Base-by-base conservation (phyloP, 805 yeast species). In the Schwanniomyces sp. region DNA sequence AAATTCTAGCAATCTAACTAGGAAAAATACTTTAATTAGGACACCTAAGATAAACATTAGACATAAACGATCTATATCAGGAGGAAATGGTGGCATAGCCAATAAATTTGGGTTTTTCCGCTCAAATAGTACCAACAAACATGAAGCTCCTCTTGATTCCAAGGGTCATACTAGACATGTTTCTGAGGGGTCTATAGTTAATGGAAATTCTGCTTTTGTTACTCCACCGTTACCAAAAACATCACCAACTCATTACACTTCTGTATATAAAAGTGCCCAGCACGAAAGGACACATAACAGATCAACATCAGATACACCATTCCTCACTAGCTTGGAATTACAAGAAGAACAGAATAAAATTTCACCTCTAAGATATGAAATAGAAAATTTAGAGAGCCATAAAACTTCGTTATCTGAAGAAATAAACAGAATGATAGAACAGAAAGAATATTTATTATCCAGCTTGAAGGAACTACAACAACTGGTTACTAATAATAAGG, bases 181-280 rank as follows among this genome's bases (percentile, higher is more conserved):
- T 25, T 70, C 74, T 46, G 78, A 73, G 18, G 69, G 76, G 5
- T 66, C 74, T 8, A 52, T 69, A 17, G 47, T 50, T 18, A 55
- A 52, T 38, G 57, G 47, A 16, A 63, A 64, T 11, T 67, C 70
- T 9, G 69, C 70, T 1, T 73, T 62, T 48, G 65, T 69, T 2
- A 73, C 82, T 0, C 79, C 82, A 1, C 78, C 79, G 14, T 54
- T 78, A 29, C 78, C 80, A 2, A 47, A 50, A 14, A 46, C 58
- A 7, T 52, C 64, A n/a, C 65, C 69, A n/a, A 39, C 53, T 17
- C 53, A 43, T 16, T 43, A 41, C 24, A 26, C 43, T 6, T 29
- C 48, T 26, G 40, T 38, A 11, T 45, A 44, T 39, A 40, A 38
- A 8, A 36, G 34, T 29, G 16, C 49, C 12, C 47, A 47, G 1